Evolutionary conservation across 1,139 yeast species (phyloP).

Genomic region (Taphrina betulina): DNA sequence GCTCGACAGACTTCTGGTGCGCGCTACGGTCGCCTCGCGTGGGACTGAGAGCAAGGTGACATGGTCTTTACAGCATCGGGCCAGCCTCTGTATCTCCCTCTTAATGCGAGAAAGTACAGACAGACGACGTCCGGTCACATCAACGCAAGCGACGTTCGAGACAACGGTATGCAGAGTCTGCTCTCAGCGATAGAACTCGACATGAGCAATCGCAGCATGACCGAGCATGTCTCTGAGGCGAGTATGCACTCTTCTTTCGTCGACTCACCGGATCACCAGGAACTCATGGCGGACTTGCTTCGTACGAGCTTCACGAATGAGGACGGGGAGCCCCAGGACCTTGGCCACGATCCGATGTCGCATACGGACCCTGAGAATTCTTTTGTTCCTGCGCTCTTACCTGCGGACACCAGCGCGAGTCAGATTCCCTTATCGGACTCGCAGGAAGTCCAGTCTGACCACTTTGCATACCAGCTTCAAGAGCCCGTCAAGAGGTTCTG

Average conservation of each 20-base stretch:
- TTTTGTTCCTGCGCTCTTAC: neutral
- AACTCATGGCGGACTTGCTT: constrained; percentile 15
- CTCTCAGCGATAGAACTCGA: constrained; percentile 26
- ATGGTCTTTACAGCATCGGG: constrained; percentile 19
- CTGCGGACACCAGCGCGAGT: neutral
- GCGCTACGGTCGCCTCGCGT: too few species aligned
- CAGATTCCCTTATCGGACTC: neutral
- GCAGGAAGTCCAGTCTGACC: too few species aligned
- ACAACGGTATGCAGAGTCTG: constrained; percentile 27
- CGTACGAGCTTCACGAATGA: constrained; percentile 7
- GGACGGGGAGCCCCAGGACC: neutral
- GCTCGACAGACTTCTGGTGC: neutral
- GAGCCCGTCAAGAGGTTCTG: constrained; percentile 14
- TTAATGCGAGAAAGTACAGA: neutral
- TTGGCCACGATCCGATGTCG: neutral
- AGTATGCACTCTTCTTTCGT: constrained; percentile 16
- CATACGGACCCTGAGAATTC: neutral
- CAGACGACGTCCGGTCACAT: neutral
- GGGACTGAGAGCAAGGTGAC: too few species aligned
- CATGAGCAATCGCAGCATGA: neutral
- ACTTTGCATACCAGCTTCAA: too few species aligned
- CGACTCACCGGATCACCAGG: constrained; percentile 12
- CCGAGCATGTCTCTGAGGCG: constrained; percentile 4
- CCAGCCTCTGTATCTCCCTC: constrained; percentile 16
- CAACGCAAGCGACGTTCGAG: neutral